Percentiles rank a stretch among this genome's conserved stretches.
These are phyloP conservation scores for Fusarium pseudoanthophilum DNA, from an alignment of 2,329 filamentous ascomycete species.

Conservation along the genomic window DNA sequence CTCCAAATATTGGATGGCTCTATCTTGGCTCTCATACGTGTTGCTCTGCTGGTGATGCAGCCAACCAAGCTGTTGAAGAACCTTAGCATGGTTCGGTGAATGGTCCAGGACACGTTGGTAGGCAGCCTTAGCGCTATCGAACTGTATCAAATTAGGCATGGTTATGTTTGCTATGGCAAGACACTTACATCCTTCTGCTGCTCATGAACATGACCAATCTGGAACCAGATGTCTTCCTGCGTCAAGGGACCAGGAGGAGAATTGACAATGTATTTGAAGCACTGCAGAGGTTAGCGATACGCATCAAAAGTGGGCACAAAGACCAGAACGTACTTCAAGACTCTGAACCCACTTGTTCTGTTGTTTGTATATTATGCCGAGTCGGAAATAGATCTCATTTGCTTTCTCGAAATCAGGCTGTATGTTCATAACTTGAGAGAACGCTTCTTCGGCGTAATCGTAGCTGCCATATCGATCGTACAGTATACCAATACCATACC, in stretches of 20 bases:
- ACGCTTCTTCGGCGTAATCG: slow-evolving; percentile 97
- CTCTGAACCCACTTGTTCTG: slow-evolving; percentile 94
- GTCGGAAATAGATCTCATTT: slow-evolving; percentile 97
- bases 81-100: slow-evolving; percentile 96
- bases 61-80: slow-evolving; percentile 97
- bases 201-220: slow-evolving; percentile 98
- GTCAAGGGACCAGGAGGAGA: slow-evolving; percentile 92
- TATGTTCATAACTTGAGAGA: slow-evolving; percentile 99
- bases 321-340: slow-evolving; percentile 76
- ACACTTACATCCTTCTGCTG: slow-evolving; percentile 96
- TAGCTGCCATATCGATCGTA: slow-evolving; percentile 97
- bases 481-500: slow-evolving; percentile 98
- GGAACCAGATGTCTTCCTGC: slow-evolving; percentile 99
- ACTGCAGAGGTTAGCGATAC: slow-evolving; percentile 62
- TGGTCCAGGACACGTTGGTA: slow-evolving; percentile 94
- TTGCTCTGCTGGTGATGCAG: slow-evolving; percentile 96
- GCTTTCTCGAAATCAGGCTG: slow-evolving; percentile 97
- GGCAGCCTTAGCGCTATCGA: slow-evolving; percentile 90
- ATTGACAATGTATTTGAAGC: slow-evolving; percentile 97
- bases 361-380: slow-evolving; percentile 99
- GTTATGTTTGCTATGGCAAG: background rate
- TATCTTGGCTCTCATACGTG: slow-evolving; percentile 90
- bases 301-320: background rate
- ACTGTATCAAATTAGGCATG: slow-evolving; percentile 67
- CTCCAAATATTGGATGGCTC: slow-evolving; percentile 95